Evolutionary conservation across 768 basidiomycete species (phyloP).

Genomic region (Cystobasidium tubakii): DNA sequence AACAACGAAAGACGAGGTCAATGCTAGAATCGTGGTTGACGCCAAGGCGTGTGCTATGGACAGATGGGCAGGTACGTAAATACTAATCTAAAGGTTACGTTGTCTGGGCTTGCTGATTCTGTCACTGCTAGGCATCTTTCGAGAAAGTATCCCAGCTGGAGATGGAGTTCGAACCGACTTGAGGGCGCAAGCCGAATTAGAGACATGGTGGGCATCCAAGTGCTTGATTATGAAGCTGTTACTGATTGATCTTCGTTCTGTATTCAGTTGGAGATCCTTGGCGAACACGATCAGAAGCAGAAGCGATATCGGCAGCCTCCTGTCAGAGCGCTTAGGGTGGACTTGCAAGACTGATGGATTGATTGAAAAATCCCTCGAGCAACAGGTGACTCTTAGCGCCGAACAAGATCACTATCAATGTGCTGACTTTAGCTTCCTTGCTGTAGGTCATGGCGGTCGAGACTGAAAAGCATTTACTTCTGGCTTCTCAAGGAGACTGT

Average conservation of each 20-base stretch:
- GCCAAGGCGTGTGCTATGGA: not conserved
- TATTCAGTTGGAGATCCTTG: not conserved
- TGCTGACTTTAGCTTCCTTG: too few relatives aligned
- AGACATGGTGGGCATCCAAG: not conserved
- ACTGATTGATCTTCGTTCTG: not conserved
- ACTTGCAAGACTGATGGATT: slow-evolving; percentile 15
- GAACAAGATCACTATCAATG: not conserved
- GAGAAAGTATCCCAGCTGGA: not conserved
- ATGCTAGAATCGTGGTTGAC: not conserved
- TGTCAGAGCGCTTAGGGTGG: slow-evolving; percentile 19
- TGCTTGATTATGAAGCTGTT: not conserved
- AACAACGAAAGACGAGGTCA: not conserved
- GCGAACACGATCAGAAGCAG: not conserved
- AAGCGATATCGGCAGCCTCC: not conserved
- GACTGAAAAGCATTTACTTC: not conserved
- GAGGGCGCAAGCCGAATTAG: not conserved
- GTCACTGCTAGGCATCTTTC: not conserved
- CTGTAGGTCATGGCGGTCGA: not conserved
- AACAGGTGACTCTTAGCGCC: not conserved
- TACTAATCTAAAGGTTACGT: not conserved
- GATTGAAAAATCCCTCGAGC: not conserved
- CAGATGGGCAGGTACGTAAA: not conserved
- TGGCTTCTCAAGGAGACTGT: not conserved
- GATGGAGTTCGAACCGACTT: not conserved
- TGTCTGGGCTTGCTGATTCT: not conserved